These are phyloP conservation scores for Backusella tuberculispora DNA, from an alignment of 192 early-diverging fungal species.

Conservation along the genomic window DNA sequence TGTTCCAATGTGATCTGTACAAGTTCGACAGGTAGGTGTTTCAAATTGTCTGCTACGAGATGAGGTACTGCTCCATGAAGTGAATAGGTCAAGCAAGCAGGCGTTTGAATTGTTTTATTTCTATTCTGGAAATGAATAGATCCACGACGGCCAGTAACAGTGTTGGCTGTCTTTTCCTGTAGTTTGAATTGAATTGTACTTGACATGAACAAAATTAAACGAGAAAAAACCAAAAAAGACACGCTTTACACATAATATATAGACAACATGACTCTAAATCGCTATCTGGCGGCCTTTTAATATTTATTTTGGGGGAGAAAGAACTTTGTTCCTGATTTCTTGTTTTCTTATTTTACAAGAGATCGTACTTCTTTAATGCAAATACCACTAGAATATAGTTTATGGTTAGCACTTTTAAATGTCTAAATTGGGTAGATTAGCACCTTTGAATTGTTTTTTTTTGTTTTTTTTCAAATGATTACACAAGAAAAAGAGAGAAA, in stretches of 20 bases:
- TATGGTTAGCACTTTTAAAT: not conserved
- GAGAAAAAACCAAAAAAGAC: not conserved
- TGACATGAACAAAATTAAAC: slow-evolving; percentile 26
- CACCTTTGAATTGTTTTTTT: not conserved
- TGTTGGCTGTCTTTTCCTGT: slow-evolving; percentile 6
- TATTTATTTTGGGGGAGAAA: no score
- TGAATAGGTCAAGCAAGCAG: slow-evolving; percentile 56
- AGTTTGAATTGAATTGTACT: not conserved
- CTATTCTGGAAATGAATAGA: slow-evolving; percentile 30
- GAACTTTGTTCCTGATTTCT: no score
- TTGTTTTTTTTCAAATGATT: not conserved
- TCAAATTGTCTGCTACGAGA: slow-evolving; percentile 55
- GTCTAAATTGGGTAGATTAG: not conserved
- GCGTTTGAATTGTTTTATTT: slow-evolving; percentile 43
- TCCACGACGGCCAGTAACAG: slow-evolving; percentile 25
- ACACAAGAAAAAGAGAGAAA: no score
- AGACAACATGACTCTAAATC: no score
- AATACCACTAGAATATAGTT: no score
- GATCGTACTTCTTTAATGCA: no score
- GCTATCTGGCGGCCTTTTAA: no score
- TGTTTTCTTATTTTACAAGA: no score
- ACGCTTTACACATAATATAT: no score
- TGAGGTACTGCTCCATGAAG: slow-evolving; percentile 57
- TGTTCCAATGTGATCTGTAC: slow-evolving; percentile 52
- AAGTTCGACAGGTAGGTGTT: slow-evolving; percentile 42